phyloP scores from a whole-genome alignment of 495 filamentous ascomycete species.

The Penicillium waksmanii region DNA sequence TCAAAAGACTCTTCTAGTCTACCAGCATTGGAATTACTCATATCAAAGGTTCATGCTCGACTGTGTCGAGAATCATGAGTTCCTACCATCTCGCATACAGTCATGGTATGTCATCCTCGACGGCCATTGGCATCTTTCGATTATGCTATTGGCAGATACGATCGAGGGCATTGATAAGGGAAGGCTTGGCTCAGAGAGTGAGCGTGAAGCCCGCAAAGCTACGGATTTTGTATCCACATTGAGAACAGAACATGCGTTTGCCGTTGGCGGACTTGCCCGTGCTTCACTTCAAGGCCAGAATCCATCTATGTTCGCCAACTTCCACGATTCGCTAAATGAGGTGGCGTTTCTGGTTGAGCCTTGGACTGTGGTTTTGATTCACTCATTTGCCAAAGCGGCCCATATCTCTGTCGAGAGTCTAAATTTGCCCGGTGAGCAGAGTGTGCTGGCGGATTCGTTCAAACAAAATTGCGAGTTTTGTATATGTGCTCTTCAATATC shows the following conservation, averaged over 20 bases:
- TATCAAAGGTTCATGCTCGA: conserved; percentile 49
- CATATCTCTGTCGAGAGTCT: conserved; percentile 32
- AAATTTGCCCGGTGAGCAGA: conserved; percentile 4
- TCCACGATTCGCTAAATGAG: conserved; percentile 34
- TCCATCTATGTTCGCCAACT: conserved; percentile 15
- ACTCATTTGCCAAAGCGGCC: conserved; percentile 46
- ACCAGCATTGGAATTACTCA: conserved; percentile 46
- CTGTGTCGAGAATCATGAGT: conserved; percentile 44
- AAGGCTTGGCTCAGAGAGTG: conserved; percentile 26
- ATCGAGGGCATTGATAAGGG: conserved; percentile 44
- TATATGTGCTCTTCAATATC: conserved; percentile 43
- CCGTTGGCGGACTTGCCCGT: conserved; percentile 42
- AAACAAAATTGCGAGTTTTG: conserved; percentile 34
- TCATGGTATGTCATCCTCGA: conserved; percentile 53
- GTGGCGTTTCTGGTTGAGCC: conserved; percentile 50
- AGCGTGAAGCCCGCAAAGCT: conserved; percentile 31
- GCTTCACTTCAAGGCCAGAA: conserved; percentile 32
- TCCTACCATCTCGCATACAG: conserved; percentile 45
- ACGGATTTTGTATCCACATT: conserved; percentile 33
- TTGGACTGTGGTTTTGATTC: conserved; percentile 50
- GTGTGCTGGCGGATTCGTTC: conserved; percentile 19
- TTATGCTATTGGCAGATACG: conserved; percentile 47
- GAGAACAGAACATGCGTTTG: conserved; percentile 35
- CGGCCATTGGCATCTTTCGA: conserved; percentile 52
- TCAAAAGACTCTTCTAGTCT: conserved; percentile 37